Base-by-base conservation (phyloP, 805 yeast species). In the Pichia kluyveri region DNA sequence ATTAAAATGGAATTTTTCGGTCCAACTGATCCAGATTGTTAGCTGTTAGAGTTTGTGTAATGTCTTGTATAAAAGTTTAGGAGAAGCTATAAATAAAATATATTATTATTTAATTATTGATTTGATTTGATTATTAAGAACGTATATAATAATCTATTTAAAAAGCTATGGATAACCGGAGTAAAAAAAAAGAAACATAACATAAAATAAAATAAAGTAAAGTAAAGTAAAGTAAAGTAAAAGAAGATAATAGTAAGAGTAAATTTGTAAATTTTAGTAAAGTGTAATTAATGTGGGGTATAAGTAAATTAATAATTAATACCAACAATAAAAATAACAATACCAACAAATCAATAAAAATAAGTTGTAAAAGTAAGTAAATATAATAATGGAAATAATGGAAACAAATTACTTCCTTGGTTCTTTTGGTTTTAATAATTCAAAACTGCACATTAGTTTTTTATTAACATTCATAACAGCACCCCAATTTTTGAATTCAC, bases 401-500 rank as follows among this genome's bases (percentile, higher is more conserved):
- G n/a, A n/a, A n/a, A n/a, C n/a, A n/a, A n/a, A n/a, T n/a, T n/a
- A n/a, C n/a, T n/a, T 42, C 19, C 43, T 46, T 32, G 31, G n/a
- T 12, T 47, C 47, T 26, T 44, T 47, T 15, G 50, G 50, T 44
- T 47, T 47, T 6, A 83, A 64, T 56, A 83, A 67, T 59, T 83
- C 89, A 65, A 83, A 83, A 38, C 85, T 79, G 57, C 90, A 83
- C 67, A 80, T 78, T 56, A 83, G 67, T 27, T 74, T 75, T 51
- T 80, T 79, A 54, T 80, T 82, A 23, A 83, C 86, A 57, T 80
- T 76, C 86, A 83, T 81, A 18, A 83, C 82, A 3, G 89, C 89
- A 15, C 90, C 90, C 78, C 82, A 83, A 59, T 83, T 83, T 56
- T 82, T 79, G 64, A 83, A 83, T 60, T 83, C 89, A 9, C 90